Base-by-base conservation (phyloP, 805 yeast genomes). In the Suhomyces emberorum region DNA sequence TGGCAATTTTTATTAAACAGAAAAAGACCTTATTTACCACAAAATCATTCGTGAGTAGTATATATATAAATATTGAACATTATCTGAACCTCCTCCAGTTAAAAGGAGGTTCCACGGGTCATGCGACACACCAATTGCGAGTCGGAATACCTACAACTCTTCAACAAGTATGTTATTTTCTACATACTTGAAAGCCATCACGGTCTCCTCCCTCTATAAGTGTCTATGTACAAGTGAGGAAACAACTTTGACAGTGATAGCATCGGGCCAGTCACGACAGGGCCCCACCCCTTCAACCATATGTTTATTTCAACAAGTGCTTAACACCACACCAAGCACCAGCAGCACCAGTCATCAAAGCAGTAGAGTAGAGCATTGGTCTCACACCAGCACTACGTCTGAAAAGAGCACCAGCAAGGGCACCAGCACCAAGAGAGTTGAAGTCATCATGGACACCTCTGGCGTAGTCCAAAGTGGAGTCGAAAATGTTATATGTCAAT, bases 261-360 rank as follows among this genome's bases (percentile, higher is more conserved):
- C 7, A 7, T 10, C 14, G 27, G 8, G 27, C 5, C 7, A 12
- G 18, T 14, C 29, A 7, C 18, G 29, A 6, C 24, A n/a, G 24
- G 14, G 25, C 24, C 18, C n/a, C n/a, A n/a, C n/a, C n/a, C n/a
- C n/a, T n/a, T n/a, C n/a, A n/a, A n/a, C n/a, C n/a, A n/a, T 18
- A 15, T 24, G 11, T 15, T 29, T 32, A 41, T 34, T 41, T 34
- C 35, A 42, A 38, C 37, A 42, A 35, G 26, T 65, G 61, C 69
- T 91, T 91, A 54, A 83, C 55, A 32, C 83, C 91, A 70, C 95
- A 82, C 98, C 98, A 91, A 24, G 78, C 79, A 45, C 84, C 96
- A 35, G 97, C 95, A 43, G 84, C 95, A 46, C 79, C 77, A n/a
- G 95, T 86, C 80, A 81, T 82, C 55, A 89, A 59, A 29, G 76